phyloP scores from a whole-genome alignment of 306 rosid genomes.

The Sophora flavescens region DNA sequence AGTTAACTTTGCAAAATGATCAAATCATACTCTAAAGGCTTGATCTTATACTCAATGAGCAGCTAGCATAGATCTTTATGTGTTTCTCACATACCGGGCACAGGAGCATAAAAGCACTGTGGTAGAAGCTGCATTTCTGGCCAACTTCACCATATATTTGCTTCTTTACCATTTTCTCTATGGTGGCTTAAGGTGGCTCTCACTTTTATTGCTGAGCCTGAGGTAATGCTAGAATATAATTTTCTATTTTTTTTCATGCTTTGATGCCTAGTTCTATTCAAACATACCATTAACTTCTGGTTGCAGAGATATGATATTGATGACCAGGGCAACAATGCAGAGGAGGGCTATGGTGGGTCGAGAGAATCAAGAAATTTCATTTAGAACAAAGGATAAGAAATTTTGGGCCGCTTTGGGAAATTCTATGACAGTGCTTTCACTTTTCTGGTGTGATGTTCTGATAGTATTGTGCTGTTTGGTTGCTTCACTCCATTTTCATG shows the following conservation, averaged over 20 bases:
- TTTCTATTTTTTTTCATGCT: slow-evolving; percentile 15
- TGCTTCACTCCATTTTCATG: slow-evolving; percentile 3
- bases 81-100: slow-evolving; percentile 49
- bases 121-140: slow-evolving; percentile 42
- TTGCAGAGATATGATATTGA: slow-evolving; percentile 49
- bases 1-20: slow-evolving; percentile 19
- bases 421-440: slow-evolving; percentile 21
- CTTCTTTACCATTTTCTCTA: slow-evolving; percentile 6
- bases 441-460: slow-evolving; percentile 41
- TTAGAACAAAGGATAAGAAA: background rate
- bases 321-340: background rate
- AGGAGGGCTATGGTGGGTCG: slow-evolving; percentile 47
- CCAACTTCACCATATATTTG: background rate
- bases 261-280: slow-evolving; percentile 21
- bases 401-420: background rate
- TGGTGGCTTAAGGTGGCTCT: slow-evolving; percentile 50
- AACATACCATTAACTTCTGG: slow-evolving; percentile 1
- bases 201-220: slow-evolving; percentile 55
- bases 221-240: slow-evolving; percentile 43
- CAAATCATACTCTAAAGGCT: background rate
- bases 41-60: slow-evolving; percentile 31
- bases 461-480: slow-evolving; percentile 17
- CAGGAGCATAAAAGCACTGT: slow-evolving; percentile 59
- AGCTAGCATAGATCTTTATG: slow-evolving; percentile 59
- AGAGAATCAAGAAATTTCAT: slow-evolving; percentile 29